phyloP scores from a whole-genome alignment of 257 asterid genomes.

The Verbascum thapsus region DNA sequence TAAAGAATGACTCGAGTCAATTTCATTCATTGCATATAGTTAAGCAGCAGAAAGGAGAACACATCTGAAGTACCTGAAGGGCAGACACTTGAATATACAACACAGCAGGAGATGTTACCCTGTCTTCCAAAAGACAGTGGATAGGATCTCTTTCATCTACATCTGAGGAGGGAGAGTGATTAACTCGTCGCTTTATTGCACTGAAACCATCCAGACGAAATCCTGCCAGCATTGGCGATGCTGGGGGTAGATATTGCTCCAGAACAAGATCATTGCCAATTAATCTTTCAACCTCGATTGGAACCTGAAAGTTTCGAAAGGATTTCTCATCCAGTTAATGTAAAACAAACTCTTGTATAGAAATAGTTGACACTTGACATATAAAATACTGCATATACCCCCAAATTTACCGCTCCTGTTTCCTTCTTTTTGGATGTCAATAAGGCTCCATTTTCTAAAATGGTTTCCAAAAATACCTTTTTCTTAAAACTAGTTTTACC shows the following conservation, averaged over 20 bases:
- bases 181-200: constrained; percentile 76
- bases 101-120: constrained; percentile 80
- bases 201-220: constrained; percentile 93
- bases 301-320: constrained; percentile 61
- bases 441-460: no score
- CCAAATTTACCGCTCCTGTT: no score
- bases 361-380: constrained; percentile 3
- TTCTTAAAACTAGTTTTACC: no score
- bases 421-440: no score
- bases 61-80: constrained; percentile 66
- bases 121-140: constrained; percentile 63
- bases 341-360: neutral
- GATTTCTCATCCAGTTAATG: constrained; percentile 18
- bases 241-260: constrained; percentile 79
- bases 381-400: no score
- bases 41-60: constrained; percentile 19
- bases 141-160: constrained; percentile 39
- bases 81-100: constrained; percentile 85
- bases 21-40: constrained; percentile 4
- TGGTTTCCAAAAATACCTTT: no score
- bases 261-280: constrained; percentile 73
- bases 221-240: constrained; percentile 89
- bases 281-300: constrained; percentile 86
- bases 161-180: constrained; percentile 73
- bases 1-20: neutral